A percentile compares a stretch with the other conserved stretches of the same genome.
Evolutionary conservation across 2,329 filamentous ascomycete genomes (phyloP).

Genomic region (Fusarium sp.): DNA sequence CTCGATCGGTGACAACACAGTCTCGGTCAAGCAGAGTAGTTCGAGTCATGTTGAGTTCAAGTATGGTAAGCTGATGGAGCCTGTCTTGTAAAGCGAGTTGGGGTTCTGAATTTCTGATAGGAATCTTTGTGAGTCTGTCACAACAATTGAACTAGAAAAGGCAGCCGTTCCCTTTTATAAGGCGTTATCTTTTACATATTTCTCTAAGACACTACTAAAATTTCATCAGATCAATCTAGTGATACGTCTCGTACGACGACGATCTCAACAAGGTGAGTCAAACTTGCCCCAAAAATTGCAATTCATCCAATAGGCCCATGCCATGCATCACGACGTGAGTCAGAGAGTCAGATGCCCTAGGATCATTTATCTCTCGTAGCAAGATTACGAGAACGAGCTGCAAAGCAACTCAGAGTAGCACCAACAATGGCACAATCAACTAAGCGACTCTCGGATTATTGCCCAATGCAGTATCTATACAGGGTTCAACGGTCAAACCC

Average conservation of each 20-base stretch:
- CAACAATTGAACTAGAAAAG: not conserved
- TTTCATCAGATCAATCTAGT: not conserved
- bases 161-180: not conserved
- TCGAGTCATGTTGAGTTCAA: slow-evolving; percentile 15
- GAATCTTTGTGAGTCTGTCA: not conserved
- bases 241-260: not conserved
- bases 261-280: not conserved
- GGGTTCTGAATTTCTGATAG: not conserved
- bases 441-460: not conserved
- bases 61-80: not conserved
- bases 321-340: not conserved
- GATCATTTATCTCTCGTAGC: not conserved
- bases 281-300: not conserved
- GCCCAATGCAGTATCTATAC: not conserved
- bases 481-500: not conserved
- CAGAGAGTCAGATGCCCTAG: not conserved
- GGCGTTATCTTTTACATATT: no score
- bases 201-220: not conserved
- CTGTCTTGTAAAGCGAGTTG: not conserved
- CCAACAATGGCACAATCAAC: not conserved
- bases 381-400: not conserved
- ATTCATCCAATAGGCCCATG: not conserved
- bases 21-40: slow-evolving; percentile 32
- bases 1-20: slow-evolving; percentile 49
- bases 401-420: not conserved